Evolutionary conservation across 2,329 filamentous ascomycete genomes (phyloP).

Genomic region (Cladosporium sp.): DNA sequence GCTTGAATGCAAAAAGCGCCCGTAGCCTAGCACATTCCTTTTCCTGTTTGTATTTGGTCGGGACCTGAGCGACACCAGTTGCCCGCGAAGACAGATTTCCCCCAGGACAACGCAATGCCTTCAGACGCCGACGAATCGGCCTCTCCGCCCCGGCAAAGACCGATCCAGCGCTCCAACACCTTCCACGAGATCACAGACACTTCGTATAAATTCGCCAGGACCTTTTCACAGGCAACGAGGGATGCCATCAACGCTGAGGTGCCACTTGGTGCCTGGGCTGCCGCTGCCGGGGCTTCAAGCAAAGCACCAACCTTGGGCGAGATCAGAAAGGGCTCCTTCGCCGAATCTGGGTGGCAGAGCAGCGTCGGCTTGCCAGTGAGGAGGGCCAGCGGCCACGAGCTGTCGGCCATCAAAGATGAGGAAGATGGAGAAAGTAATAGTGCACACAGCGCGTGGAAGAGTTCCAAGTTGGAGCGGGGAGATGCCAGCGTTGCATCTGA

Average conservation of each 20-base stretch:
- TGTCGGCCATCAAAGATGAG: background rate
- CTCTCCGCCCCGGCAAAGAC: too few relatives aligned
- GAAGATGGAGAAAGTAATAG: background rate
- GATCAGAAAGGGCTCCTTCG: constrained; percentile 30
- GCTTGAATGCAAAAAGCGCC: too few relatives aligned
- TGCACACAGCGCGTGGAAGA: background rate
- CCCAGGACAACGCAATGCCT: too few relatives aligned
- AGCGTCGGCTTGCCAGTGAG: constrained; percentile 13
- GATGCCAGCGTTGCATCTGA: background rate
- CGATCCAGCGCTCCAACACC: too few relatives aligned
- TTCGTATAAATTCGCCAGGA: background rate
- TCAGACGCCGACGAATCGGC: too few relatives aligned
- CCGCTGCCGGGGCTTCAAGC: constrained; percentile 37
- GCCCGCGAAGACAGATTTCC: too few relatives aligned
- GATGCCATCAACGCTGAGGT: constrained; percentile 14
- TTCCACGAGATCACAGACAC: too few relatives aligned
- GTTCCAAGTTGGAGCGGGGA: background rate
- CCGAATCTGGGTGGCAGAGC: constrained; percentile 12
- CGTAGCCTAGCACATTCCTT: too few relatives aligned
- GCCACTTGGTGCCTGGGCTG: constrained; percentile 30
- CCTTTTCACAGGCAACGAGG: background rate
- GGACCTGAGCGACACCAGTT: too few relatives aligned
- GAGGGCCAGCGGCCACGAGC: constrained; percentile 13
- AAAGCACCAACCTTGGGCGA: constrained; percentile 41
- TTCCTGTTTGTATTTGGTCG: too few relatives aligned